A percentile compares a stretch with the other conserved stretches of the same genome.
Conservation (phyloP, 306 rosid species). For the Macrotyloma uniflorum region DNA sequence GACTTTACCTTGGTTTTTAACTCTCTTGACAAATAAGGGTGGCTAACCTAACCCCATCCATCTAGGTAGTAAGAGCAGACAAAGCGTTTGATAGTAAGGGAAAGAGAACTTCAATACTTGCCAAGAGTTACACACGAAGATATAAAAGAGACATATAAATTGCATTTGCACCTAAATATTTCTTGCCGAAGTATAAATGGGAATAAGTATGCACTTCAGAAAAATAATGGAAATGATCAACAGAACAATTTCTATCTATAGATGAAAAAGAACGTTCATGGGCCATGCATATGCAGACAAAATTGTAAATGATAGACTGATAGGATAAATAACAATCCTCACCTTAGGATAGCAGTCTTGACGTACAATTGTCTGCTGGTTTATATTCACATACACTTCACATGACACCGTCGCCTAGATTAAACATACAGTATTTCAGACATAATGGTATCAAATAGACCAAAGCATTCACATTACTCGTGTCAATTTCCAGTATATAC, state of each 20-base stretch:
- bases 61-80: background rate
- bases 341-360: slow-evolving; percentile 90
- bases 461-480: slow-evolving; percentile 8
- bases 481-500: background rate
- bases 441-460: background rate
- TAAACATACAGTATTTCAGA: slow-evolving; percentile 20
- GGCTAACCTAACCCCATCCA: background rate
- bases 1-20: background rate
- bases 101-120: background rate
- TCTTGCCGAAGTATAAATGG: background rate
- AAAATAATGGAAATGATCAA: background rate
- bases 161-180: background rate
- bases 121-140: slow-evolving; percentile 7
- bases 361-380: slow-evolving; percentile 58
- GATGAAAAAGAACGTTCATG: slow-evolving; percentile 1
- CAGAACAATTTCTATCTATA: background rate
- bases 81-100: background rate
- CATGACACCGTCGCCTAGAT: slow-evolving; percentile 79
- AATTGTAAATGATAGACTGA: background rate
- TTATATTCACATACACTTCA: slow-evolving; percentile 62
- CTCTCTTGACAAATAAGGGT: slow-evolving; percentile 10
- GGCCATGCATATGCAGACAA: background rate
- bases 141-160: background rate
- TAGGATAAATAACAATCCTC: slow-evolving; percentile 32
- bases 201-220: slow-evolving; percentile 5